These are phyloP conservation scores for Populus trichocarpa DNA, from an alignment of 441 rosid genomes.

Conservation along the genomic window DNA sequence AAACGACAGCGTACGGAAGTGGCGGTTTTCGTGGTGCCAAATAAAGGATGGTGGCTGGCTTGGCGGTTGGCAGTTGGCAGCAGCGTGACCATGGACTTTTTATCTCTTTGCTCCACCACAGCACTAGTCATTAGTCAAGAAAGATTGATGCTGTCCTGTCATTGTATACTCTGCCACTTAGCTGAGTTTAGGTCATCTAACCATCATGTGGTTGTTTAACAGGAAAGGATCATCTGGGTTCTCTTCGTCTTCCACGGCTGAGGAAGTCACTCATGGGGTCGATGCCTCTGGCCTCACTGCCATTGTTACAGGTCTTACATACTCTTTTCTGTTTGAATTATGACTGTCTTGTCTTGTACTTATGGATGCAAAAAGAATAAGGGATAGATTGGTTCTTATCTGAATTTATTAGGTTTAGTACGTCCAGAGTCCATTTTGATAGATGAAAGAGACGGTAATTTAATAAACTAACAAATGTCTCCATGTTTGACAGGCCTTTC, in stretches of 20 bases:
- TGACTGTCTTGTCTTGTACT: background rate
- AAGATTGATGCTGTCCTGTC: background rate
- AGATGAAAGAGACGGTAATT: background rate
- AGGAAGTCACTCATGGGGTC: conserved; percentile 37
- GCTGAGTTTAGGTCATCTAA: background rate
- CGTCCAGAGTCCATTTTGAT: background rate
- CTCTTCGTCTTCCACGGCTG: conserved; percentile 44
- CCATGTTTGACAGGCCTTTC: background rate
- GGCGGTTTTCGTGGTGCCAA: background rate
- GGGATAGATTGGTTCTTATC: background rate
- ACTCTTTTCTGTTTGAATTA: background rate
- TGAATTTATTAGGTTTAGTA: background rate
- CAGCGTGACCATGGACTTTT: background rate
- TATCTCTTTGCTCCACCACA: background rate
- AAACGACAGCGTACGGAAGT: background rate
- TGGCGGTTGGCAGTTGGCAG: background rate
- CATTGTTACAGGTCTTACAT: conserved; percentile 39
- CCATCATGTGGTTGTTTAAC: conserved; percentile 32
- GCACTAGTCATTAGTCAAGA: background rate
- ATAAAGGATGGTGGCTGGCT: background rate
- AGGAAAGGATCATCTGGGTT: conserved; percentile 37
- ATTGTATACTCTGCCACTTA: background rate
- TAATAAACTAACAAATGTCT: background rate
- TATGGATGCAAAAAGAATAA: background rate
- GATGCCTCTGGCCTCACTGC: conserved; percentile 46